phyloP scores from a whole-genome alignment of 208 protist species.

The Crithidia mellificae region DNA sequence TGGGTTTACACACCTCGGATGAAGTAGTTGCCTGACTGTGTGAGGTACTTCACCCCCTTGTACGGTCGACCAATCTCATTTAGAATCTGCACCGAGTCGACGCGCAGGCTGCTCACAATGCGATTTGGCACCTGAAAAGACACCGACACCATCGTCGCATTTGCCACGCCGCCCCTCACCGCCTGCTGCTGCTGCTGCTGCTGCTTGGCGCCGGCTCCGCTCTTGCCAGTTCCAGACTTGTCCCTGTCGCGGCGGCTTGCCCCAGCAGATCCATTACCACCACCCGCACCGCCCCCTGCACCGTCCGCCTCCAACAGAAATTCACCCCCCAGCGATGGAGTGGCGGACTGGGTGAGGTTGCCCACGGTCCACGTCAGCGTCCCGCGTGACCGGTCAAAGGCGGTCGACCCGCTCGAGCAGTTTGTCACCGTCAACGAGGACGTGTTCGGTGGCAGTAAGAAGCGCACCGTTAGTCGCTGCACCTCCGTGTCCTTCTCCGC shows the following conservation, averaged over 20 bases:
- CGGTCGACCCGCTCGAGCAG: constrained; percentile 69
- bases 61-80: constrained; percentile 82
- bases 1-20: constrained; percentile 59
- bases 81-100: constrained; percentile 83
- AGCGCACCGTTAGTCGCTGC: constrained; percentile 68
- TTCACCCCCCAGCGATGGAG: constrained; percentile 72
- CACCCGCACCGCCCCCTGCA: not conserved
- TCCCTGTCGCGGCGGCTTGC: not conserved
- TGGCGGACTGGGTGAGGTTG: constrained; percentile 48
- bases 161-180: constrained; percentile 8
- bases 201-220: not conserved
- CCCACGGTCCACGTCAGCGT: constrained; percentile 84
- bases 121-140: constrained; percentile 78
- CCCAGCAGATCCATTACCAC: not conserved
- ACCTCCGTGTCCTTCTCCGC: constrained; percentile 47
- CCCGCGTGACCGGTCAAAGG: constrained; percentile 63
- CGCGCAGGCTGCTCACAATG: constrained; percentile 63
- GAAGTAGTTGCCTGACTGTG: constrained; percentile 76
- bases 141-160: constrained; percentile 52
- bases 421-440: constrained; percentile 62
- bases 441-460: constrained; percentile 67
- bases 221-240: not conserved
- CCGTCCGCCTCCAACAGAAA: constrained; percentile 48
- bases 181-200: not conserved
- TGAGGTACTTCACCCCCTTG: constrained; percentile 90